Base-by-base conservation (phyloP, 306 rosid species). In the Acacia acuminata region DNA sequence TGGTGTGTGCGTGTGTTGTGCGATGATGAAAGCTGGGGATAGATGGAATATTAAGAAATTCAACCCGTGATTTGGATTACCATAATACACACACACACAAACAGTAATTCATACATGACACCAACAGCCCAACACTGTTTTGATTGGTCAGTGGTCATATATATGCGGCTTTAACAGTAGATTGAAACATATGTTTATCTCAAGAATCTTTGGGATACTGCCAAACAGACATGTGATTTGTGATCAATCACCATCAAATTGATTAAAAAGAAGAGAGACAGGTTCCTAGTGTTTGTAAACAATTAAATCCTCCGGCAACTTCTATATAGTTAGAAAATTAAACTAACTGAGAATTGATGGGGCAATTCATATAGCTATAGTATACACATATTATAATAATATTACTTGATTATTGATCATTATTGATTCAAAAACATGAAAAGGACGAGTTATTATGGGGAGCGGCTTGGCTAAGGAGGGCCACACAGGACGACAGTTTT, bases 401-500 rank as follows among this genome's bases (percentile, higher is more conserved):
- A 16, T 32, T 34, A 34, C 15, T 58, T 58, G 15, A 58, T 58
- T 58, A n/a, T 58, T 19, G 60, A 19, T 58, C 10, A 65, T 32
- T 22, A 66, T 66, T 17, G 45, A 66, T 66, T 34, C 6, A 66
- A 17, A 44, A 44, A 68, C 64, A 61, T 64, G 73, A 55, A 85
- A 94, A 64, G 98, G 98, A 94, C 55, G 98, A 94, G 77, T 71
- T 94, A 83, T 82, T 94, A 10, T 94, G 98, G 98, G 94, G 95
- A 83, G 98, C 98, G 13, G 95, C 98, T 36, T 94, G 98, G 98
- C 88, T 94, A 45, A 90, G 98, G 79, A 90, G 95, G 84, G 98
- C 97, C n/a, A 94, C 95, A 20, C 67, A 82, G 40, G 90, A 84
- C 1, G 90, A 90, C 7, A 79, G 89, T 27, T 94, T 87, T 88